Conservation (phyloP, 352 stramenopile genomes). For the Phytophthora palmivora region DNA sequence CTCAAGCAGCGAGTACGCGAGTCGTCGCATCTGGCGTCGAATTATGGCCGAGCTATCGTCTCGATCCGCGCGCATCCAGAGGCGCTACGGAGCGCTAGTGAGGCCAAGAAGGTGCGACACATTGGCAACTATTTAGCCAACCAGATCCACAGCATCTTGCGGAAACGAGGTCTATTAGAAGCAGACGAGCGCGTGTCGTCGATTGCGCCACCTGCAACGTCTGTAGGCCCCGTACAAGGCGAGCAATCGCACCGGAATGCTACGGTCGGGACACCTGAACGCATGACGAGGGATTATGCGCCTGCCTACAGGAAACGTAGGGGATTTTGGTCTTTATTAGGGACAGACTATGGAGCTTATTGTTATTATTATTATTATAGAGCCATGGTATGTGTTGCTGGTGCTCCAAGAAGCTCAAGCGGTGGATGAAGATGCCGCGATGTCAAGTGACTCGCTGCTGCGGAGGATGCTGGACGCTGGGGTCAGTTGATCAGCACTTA, state of each 20-base stretch:
- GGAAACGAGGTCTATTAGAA: constrained; percentile 43
- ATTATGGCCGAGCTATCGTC: constrained; percentile 73
- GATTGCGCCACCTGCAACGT: neutral
- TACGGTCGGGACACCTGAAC: constrained; percentile 8
- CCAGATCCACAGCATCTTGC: constrained; percentile 81
- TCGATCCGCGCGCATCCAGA: constrained; percentile 65
- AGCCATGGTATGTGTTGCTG: constrained; percentile 82
- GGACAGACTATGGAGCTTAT: neutral
- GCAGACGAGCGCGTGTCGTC: neutral
- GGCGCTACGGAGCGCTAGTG: constrained; percentile 48
- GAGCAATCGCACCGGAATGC: constrained; percentile 11
- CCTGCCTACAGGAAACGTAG: constrained; percentile 72
- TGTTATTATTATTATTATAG: constrained; percentile 30
- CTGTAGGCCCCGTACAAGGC: constrained; percentile 7
- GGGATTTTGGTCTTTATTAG: constrained; percentile 7
- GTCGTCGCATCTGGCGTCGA: constrained; percentile 67
- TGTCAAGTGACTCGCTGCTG: constrained; percentile 55
- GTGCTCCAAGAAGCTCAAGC: constrained; percentile 53
- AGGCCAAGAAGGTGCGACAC: constrained; percentile 75
- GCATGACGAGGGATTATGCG: constrained; percentile 42
- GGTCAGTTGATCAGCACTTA: constrained; percentile 34
- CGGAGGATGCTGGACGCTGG: constrained; percentile 55
- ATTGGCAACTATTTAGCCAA: constrained; percentile 90
- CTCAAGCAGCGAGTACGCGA: constrained; percentile 64
- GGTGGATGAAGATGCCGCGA: constrained; percentile 35